A percentile compares a stretch with the other conserved stretches of the same genome.
Conservation (phyloP, 2,329 filamentous ascomycete species). For the Ciborinia camelliae region DNA sequence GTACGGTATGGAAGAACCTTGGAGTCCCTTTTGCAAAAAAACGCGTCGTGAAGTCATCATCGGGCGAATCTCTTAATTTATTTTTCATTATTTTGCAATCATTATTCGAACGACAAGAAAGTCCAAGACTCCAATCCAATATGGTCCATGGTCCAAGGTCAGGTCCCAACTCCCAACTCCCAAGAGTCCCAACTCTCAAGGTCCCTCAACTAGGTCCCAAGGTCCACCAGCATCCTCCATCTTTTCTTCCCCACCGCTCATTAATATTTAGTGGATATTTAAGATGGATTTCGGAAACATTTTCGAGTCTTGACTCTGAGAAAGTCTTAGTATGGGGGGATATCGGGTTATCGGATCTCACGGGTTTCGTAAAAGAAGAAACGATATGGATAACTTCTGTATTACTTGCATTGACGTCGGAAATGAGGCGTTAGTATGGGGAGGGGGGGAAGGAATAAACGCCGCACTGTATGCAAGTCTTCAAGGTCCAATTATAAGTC, state of each 20-base stretch:
- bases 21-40: not conserved
- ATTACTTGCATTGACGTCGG: conserved; percentile 13
- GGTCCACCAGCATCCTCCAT: conserved; percentile 3
- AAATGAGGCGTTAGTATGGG: conserved; percentile 10
- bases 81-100: no score
- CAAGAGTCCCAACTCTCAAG: no score
- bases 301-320: not conserved
- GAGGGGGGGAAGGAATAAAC: no score
- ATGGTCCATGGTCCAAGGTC: no score
- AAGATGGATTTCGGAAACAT: not conserved
- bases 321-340: not conserved
- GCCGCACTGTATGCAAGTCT: not conserved
- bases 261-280: not conserved
- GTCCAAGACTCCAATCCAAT: no score
- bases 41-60: conserved; percentile 1
- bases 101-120: not conserved
- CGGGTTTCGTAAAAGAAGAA: not conserved
- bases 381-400: not conserved
- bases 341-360: not conserved
- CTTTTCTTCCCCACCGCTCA: not conserved
- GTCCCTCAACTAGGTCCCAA: no score
- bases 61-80: not conserved
- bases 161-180: no score
- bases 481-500: not conserved
- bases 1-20: not conserved